These are phyloP conservation scores for Phoenix roebelenii DNA, from an alignment of 176 grass and related monocot genomes.

Conservation along the genomic window DNA sequence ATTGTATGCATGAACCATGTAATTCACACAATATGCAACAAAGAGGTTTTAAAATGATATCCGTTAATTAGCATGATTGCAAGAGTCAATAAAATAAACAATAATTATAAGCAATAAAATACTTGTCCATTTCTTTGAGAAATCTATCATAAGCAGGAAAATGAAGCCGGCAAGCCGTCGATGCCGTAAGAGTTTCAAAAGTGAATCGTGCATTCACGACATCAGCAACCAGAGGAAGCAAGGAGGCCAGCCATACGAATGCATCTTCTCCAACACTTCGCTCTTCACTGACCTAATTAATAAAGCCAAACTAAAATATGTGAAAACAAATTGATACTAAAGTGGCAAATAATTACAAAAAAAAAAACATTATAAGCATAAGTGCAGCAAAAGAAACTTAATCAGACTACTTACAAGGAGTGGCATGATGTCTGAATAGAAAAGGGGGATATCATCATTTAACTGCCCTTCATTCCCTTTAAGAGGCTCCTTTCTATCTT, in stretches of 20 bases:
- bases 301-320: not conserved
- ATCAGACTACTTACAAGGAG: conserved; percentile 51
- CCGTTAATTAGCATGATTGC: too few species aligned
- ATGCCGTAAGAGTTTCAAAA: conserved; percentile 68
- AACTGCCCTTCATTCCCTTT: conserved; percentile 45
- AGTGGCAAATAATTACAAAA: too few species aligned
- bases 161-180: conserved; percentile 62
- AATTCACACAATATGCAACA: too few species aligned
- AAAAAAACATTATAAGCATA: too few species aligned
- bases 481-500: conserved; percentile 49
- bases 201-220: conserved; percentile 82
- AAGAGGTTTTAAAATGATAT: too few species aligned
- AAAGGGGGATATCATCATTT: conserved; percentile 64
- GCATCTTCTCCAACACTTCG: conserved; percentile 68
- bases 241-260: conserved; percentile 74
- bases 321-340: too few species aligned
- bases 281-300: conserved; percentile 64
- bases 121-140: conserved; percentile 95
- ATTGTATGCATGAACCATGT: too few species aligned
- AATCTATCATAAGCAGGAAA: conserved; percentile 91
- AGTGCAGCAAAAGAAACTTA: not conserved
- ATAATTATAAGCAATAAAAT: not conserved
- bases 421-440: conserved; percentile 95
- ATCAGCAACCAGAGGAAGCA: conserved; percentile 73
- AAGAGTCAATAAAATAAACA: too few species aligned